phyloP scores from a whole-genome alignment of 805 yeast genomes.

The Pichia ethanolica region DNA sequence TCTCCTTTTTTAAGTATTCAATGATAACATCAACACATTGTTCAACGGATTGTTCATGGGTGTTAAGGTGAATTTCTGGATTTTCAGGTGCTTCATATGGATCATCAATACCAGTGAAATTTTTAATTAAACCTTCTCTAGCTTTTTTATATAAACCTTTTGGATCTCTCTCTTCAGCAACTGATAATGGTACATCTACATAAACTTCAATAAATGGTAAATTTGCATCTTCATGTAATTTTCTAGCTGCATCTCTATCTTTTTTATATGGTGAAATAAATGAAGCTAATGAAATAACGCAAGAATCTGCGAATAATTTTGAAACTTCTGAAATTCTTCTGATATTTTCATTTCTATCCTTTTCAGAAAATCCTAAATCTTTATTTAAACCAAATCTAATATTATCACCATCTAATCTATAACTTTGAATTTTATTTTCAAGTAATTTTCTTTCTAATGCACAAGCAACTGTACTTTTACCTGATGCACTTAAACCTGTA shows the following conservation, averaged over 20 bases:
- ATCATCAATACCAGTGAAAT: constrained; percentile 92
- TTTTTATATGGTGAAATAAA: constrained; percentile 86
- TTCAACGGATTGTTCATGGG: constrained; percentile 66
- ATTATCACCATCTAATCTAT: constrained; percentile 92
- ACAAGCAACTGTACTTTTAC: constrained; percentile 89
- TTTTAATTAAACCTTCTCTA: constrained; percentile 87
- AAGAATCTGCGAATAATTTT: constrained; percentile 89
- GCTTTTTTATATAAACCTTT: constrained; percentile 96
- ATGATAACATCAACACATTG: constrained; percentile 70
- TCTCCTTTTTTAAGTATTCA: constrained; percentile 42
- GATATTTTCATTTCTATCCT: constrained; percentile 90
- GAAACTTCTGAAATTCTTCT: constrained; percentile 94
- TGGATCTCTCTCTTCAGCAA: constrained; percentile 96
- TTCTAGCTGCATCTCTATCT: constrained; percentile 82
- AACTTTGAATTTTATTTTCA: constrained; percentile 61
- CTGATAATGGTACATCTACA: constrained; percentile 88
- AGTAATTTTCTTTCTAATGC: constrained; percentile 81
- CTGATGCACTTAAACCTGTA: constrained; percentile 92
- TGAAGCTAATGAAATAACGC: constrained; percentile 79
- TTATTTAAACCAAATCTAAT: constrained; percentile 91
- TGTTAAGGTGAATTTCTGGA: constrained; percentile 78
- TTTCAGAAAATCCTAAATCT: constrained; percentile 87
- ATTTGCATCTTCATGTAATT: constrained; percentile 65
- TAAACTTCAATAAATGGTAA: constrained; percentile 86
- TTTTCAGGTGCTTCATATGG: constrained; percentile 89